phyloP scores from a whole-genome alignment of 495 filamentous ascomycete genomes.

The Chaetomium fimeti region DNA sequence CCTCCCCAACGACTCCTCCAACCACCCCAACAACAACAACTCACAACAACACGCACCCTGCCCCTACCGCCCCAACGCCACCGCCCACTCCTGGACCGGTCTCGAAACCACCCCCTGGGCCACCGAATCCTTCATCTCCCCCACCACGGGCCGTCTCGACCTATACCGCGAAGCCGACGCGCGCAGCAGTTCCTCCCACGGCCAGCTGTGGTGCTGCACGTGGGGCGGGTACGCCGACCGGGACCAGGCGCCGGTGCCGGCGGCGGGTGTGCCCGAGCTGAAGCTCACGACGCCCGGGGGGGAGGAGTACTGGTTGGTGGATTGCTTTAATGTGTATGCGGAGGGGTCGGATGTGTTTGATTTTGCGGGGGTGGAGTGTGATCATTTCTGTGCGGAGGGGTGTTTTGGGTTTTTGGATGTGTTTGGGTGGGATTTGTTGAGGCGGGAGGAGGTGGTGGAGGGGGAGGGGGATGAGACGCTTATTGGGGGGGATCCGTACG shows the following conservation, averaged over 20 bases:
- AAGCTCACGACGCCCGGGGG: conserved; percentile 4
- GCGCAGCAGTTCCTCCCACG: neutral
- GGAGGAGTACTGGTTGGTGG: conserved; percentile 10
- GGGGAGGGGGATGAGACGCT: too few relatives aligned
- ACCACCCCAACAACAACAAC: neutral
- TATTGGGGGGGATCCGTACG: too few relatives aligned
- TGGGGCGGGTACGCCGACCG: neutral
- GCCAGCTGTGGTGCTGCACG: neutral
- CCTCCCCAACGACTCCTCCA: too few relatives aligned
- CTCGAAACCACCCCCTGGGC: conserved; percentile 11
- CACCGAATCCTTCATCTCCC: neutral
- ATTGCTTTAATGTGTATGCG: neutral
- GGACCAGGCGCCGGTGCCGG: neutral
- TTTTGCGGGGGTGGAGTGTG: neutral
- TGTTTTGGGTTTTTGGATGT: neutral
- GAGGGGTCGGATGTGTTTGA: neutral
- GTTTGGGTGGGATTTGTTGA: neutral
- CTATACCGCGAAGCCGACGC: neutral
- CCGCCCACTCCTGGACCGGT: conserved; percentile 12
- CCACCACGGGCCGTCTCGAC: neutral
- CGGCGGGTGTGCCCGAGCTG: neutral
- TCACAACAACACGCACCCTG: neutral
- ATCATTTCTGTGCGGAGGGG: neutral
- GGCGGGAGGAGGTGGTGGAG: neutral
- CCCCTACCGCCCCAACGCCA: neutral